These are phyloP conservation scores for Fusarium nygamai DNA, from an alignment of 2,329 filamentous ascomycete species.

Conservation along the genomic window DNA sequence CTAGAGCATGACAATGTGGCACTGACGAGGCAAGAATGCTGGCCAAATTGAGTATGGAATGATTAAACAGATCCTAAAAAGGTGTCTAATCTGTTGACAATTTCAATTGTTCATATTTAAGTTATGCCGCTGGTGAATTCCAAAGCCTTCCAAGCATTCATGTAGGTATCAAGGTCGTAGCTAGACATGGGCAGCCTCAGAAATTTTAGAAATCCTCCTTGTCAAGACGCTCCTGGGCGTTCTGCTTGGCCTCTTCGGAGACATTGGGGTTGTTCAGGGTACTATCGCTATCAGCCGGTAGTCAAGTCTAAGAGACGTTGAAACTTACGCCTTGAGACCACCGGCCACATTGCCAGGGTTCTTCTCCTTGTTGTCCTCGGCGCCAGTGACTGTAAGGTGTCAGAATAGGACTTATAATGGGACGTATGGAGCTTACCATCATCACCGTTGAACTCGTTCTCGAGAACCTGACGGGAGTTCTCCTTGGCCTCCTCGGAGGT, in stretches of 20 bases:
- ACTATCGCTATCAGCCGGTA: slow-evolving; percentile 37
- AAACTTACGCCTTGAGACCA: slow-evolving; percentile 60
- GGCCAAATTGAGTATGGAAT: not conserved
- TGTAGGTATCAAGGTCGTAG: not conserved
- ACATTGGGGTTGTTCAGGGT: slow-evolving; percentile 66
- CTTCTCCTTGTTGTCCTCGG: slow-evolving; percentile 54
- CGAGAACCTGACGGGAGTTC: slow-evolving; percentile 62
- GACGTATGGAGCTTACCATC: slow-evolving; percentile 42
- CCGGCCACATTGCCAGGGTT: slow-evolving; percentile 64
- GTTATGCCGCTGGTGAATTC: not conserved
- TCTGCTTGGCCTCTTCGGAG: slow-evolving; percentile 65
- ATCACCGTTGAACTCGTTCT: slow-evolving; percentile 59
- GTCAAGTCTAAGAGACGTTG: too few relatives aligned
- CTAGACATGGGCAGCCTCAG: not conserved
- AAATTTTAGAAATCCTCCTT: slow-evolving; percentile 23
- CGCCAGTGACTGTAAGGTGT: slow-evolving; percentile 42
- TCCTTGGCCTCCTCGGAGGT: slow-evolving; percentile 65
- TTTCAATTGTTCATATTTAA: not conserved
- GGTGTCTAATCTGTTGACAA: not conserved
- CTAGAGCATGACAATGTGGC: not conserved
- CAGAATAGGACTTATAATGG: not conserved
- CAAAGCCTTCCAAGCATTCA: not conserved
- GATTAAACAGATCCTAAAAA: not conserved
- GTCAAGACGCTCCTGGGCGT: slow-evolving; percentile 62
- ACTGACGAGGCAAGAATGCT: not conserved